These are phyloP conservation scores for Gossypium australe DNA, from an alignment of 345 rosid genomes.

Conservation along the genomic window DNA sequence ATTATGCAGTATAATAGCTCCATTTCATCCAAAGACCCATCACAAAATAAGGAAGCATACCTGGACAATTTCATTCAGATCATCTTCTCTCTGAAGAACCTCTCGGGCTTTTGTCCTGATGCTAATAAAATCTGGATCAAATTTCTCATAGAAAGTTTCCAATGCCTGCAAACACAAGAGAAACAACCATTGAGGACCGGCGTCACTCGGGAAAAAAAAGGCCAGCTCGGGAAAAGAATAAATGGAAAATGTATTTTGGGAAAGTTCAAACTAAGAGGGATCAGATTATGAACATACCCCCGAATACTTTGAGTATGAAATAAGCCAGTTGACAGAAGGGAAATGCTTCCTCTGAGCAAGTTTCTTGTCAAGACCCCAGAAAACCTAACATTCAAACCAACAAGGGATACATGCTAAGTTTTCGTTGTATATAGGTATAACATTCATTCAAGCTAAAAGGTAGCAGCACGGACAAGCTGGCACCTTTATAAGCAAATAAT, in stretches of 20 bases:
- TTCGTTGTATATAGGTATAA: background rate
- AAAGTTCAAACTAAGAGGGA: background rate
- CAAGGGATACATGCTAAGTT: background rate
- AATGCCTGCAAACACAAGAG: conserved; percentile 53
- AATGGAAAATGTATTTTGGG: background rate
- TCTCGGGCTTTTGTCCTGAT: conserved; percentile 99
- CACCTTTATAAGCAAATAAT: background rate
- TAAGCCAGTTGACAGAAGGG: conserved; percentile 98
- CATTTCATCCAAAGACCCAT: background rate
- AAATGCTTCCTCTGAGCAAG: conserved; percentile 99
- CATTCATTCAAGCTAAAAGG: background rate
- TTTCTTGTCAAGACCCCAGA: conserved; percentile 99
- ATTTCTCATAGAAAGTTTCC: conserved; percentile 93
- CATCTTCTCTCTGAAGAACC: conserved; percentile 99
- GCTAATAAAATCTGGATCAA: conserved; percentile 94
- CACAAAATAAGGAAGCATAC: conserved; percentile 31
- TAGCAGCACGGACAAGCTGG: background rate
- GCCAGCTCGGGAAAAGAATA: background rate
- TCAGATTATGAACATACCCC: conserved; percentile 43
- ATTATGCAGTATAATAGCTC: background rate
- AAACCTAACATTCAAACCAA: conserved; percentile 55
- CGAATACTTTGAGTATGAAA: conserved; percentile 96
- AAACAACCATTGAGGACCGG: background rate
- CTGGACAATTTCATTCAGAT: conserved; percentile 98
- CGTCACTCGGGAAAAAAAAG: background rate